A percentile compares a stretch with the other conserved stretches of the same genome.
These are phyloP conservation scores for Saccharomycopsis guyanensis DNA, from an alignment of 805 yeast species.

Conservation along the genomic window DNA sequence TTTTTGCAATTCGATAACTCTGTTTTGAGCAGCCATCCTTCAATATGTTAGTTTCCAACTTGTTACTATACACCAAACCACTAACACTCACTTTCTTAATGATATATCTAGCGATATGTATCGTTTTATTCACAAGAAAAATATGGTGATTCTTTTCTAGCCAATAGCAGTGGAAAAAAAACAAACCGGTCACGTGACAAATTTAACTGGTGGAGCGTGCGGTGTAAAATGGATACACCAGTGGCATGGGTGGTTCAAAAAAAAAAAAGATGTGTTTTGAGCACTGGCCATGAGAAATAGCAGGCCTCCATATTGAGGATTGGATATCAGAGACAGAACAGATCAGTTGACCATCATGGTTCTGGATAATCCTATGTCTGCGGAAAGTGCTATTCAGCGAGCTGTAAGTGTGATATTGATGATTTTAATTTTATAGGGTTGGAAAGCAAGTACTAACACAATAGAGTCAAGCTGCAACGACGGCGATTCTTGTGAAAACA, in stretches of 20 bases:
- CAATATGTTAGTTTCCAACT: not conserved
- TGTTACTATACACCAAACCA: too few relatives aligned
- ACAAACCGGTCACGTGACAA: not conserved
- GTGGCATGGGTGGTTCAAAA: not conserved
- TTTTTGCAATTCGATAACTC: constrained; percentile 50
- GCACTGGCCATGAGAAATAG: too few relatives aligned
- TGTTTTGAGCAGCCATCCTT: constrained; percentile 34
- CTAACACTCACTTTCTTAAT: too few relatives aligned
- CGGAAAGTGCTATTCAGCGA: not conserved
- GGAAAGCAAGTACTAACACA: too few relatives aligned
- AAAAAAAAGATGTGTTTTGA: not conserved
- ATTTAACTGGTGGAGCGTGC: too few relatives aligned
- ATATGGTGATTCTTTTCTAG: not conserved
- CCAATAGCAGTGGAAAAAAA: not conserved
- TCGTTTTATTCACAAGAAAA: too few relatives aligned
- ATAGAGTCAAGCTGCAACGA: too few relatives aligned
- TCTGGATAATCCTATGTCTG: not conserved
- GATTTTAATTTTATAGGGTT: too few relatives aligned
- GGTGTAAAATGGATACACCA: too few relatives aligned
- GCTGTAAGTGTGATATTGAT: not conserved
- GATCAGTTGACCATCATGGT: not conserved
- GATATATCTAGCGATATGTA: too few relatives aligned
- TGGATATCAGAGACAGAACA: not conserved
- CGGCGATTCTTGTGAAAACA: not conserved
- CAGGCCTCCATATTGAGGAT: too few relatives aligned